Evolutionary conservation across 768 basidiomycete species (phyloP).

Genomic region (Scleroderma bovista): DNA sequence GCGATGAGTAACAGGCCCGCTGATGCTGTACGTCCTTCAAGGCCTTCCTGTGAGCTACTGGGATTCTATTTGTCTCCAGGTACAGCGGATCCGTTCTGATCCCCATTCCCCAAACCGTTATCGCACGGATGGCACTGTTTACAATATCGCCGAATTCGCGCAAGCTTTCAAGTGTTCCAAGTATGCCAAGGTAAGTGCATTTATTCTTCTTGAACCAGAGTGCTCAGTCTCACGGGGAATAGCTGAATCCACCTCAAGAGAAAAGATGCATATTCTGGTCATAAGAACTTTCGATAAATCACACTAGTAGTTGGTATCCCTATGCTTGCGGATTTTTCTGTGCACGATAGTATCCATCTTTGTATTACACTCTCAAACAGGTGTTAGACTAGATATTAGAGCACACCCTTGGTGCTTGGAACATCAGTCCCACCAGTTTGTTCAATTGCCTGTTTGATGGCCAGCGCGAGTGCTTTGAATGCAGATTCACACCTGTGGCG

Average conservation of each 20-base stretch:
- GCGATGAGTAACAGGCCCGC: conserved; percentile 75
- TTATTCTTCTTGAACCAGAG: not conserved
- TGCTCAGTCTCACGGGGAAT: conserved; percentile 4
- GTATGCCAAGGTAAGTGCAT: conserved; percentile 57
- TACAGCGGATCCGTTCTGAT: conserved; percentile 78
- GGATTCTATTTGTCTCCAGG: conserved; percentile 30
- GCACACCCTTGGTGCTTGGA: conserved; percentile 94
- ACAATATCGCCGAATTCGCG: conserved; percentile 85
- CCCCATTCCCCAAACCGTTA: conserved; percentile 81
- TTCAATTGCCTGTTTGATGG: conserved; percentile 92
- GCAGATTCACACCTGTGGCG: conserved; percentile 82
- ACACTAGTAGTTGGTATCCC: not conserved
- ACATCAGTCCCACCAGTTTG: conserved; percentile 85
- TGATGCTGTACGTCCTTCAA: conserved; percentile 50
- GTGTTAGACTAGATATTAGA: conserved; percentile 33
- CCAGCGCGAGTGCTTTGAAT: conserved; percentile 95
- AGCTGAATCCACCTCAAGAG: conserved; percentile 82
- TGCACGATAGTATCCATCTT: not conserved
- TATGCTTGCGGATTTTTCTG: not conserved
- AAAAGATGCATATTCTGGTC: conserved; percentile 81
- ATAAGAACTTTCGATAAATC: conserved; percentile 14
- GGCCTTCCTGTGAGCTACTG: not conserved
- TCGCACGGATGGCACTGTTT: conserved; percentile 82
- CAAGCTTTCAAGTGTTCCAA: conserved; percentile 78
- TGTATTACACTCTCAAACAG: not conserved